Evolutionary conservation across 352 stramenopile species (phyloP).

Genomic region (Pythium diclinum): DNA sequence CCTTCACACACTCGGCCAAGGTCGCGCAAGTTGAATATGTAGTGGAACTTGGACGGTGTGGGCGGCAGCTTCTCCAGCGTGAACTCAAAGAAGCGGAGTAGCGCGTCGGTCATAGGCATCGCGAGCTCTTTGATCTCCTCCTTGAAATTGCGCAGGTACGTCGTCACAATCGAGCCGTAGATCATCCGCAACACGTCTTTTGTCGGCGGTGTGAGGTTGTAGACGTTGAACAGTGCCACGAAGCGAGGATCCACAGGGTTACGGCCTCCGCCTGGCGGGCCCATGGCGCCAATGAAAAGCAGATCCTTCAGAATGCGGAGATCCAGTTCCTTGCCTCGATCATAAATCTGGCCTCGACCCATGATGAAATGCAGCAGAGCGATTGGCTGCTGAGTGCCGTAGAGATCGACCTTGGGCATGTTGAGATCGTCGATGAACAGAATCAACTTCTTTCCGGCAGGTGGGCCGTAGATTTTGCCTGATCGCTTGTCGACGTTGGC

Average conservation of each 20-base stretch:
- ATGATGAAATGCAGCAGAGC: conserved; percentile 94
- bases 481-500: conserved; percentile 95
- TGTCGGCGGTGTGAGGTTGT: conserved; percentile 92
- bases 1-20: conserved; percentile 93
- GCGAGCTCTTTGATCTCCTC: conserved; percentile 78
- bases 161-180: conserved; percentile 91
- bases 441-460: conserved; percentile 91
- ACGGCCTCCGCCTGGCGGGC: conserved; percentile 90
- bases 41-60: conserved; percentile 95
- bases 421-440: conserved; percentile 97
- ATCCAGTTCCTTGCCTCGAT: conserved; percentile 94
- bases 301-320: conserved; percentile 92
- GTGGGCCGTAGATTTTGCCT: conserved; percentile 93
- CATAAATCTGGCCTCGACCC: conserved; percentile 90
- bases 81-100: conserved; percentile 89
- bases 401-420: conserved; percentile 95
- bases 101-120: conserved; percentile 79
- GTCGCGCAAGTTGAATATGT: conserved; percentile 97
- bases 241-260: conserved; percentile 95
- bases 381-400: conserved; percentile 95
- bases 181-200: conserved; percentile 91
- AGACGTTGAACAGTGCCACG: conserved; percentile 94
- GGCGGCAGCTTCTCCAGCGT: conserved; percentile 90
- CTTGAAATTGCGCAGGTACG: conserved; percentile 88
- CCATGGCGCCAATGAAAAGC: conserved; percentile 94